Evolutionary conservation across 352 stramenopile genomes (phyloP), one percentile per base, ranked within the genome.

Genomic region (Phytophthora pisi): DNA sequence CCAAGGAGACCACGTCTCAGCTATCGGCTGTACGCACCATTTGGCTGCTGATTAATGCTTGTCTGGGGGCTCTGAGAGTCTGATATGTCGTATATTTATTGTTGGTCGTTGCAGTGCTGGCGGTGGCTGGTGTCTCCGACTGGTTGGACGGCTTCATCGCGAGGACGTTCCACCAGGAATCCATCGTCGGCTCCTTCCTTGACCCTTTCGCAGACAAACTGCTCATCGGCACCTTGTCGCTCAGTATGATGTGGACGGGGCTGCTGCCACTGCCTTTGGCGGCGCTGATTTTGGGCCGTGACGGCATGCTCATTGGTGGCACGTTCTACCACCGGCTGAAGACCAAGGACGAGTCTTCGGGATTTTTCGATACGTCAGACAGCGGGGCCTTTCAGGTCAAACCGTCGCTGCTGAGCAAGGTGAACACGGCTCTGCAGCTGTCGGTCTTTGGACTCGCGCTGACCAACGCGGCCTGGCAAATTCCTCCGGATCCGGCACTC

Each of bases 111-210:
- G 45, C 40, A 95, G 87, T 95, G 18, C 69, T 95, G n/a, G 78
- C 82, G 5, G 77, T 89, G 38, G 84, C 87, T 0, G 84, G 83
- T 5, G 57, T 93, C 11, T 93, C 85, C 3, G 87, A 95, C 61
- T 95, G 87, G 87, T 69, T 93, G 30, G 87, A 95, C 55, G 87
- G 87, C 50, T 95, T 90, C 61, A 87, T 95, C 47, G 87, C 87
- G 40, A 85, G 86, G 5, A 82, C 66, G 23, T 89, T 82, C 65
- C 87, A 92, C 61, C 85, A 92, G 50, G 75, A 92, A 75, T 92
- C 87, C 11, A 90, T 93, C 30, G 70, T 95, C 20, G 87, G 87
- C 18, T 93, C 87, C 26, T 92, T 95, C 74, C 64, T 95, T 31
- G 87, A 95, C 58, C 87, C 87, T 7, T 86, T 95, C 51, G 87